Evolutionary conservation across 305 asterid species (phyloP).

Genomic region (Caryopteris hybrid): DNA sequence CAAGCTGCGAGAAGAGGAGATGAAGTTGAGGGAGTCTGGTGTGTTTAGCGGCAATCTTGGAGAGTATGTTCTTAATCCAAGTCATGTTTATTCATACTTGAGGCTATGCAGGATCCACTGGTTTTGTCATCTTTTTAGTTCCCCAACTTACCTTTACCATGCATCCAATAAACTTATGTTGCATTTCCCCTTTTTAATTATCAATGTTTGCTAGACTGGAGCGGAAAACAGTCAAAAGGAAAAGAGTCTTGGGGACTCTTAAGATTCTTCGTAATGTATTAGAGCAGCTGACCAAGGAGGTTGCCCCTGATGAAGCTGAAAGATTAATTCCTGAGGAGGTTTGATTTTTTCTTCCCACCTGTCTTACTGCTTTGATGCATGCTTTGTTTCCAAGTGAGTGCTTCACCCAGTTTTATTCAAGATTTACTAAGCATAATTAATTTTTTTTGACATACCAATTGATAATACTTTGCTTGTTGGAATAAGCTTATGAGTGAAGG

Average conservation of each 20-base stretch:
- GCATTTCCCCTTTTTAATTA: neutral
- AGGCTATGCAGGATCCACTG: conserved; percentile 4
- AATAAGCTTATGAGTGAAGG: neutral
- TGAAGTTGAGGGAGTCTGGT: conserved; percentile 88
- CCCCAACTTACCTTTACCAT: neutral
- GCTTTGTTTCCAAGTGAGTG: conserved; percentile 4
- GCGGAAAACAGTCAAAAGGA: conserved; percentile 78
- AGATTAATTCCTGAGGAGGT: conserved; percentile 90
- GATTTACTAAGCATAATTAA: neutral
- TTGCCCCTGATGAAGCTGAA: conserved; percentile 94
- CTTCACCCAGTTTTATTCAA: neutral
- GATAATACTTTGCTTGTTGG: neutral
- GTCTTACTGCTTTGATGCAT: conserved; percentile 13
- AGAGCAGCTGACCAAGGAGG: conserved; percentile 73
- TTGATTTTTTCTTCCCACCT: conserved; percentile 1
- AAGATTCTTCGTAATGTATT: conserved; percentile 84
- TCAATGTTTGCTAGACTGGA: conserved; percentile 55
- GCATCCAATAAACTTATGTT: neutral
- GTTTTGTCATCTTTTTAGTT: conserved; percentile 10
- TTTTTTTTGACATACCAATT: conserved; percentile 4
- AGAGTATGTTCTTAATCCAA: conserved; percentile 67
- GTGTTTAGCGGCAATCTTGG: conserved; percentile 90
- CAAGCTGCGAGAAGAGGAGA: conserved; percentile 82
- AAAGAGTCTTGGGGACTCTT: conserved; percentile 86
- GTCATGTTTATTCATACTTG: conserved; percentile 2